Conservation (phyloP, 208 protist genomes). For the Porcisia deanei region DNA sequence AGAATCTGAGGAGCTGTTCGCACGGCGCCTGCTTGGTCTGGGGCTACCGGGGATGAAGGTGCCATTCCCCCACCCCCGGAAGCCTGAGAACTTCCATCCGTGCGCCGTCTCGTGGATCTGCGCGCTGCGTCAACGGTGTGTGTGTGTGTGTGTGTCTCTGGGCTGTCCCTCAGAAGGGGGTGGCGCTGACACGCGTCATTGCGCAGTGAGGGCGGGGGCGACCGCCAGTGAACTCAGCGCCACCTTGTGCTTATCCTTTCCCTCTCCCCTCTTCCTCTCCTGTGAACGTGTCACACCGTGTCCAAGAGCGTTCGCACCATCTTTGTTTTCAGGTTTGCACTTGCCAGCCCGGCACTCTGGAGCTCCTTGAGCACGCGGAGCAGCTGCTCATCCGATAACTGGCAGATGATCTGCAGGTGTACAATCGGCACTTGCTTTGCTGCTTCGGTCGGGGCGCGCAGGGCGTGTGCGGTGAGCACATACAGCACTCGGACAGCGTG, state of each 20-base stretch:
- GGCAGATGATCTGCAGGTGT: conserved; percentile 56
- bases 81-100: too few relatives aligned
- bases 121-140: too few relatives aligned
- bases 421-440: conserved; percentile 61
- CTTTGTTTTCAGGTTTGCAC: conserved; percentile 37
- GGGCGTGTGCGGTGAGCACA: conserved; percentile 52
- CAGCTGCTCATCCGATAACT: conserved; percentile 63
- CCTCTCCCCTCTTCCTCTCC: neutral
- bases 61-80: neutral
- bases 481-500: conserved; percentile 62
- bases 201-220: neutral
- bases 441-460: conserved; percentile 27
- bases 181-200: too few relatives aligned
- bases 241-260: neutral
- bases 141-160: too few relatives aligned
- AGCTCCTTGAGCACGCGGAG: conserved; percentile 57
- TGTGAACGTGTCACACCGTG: conserved; percentile 1
- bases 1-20: neutral
- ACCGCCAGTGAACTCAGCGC: neutral
- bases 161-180: too few relatives aligned
- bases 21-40: neutral
- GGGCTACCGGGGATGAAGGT: neutral
- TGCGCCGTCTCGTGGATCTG: too few relatives aligned
- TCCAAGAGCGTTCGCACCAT: conserved; percentile 45
- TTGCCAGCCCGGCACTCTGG: conserved; percentile 42